Evolutionary conservation across 2,329 filamentous ascomycete genomes (phyloP), one percentile per base, ranked within the genome.

Genomic region (Mycosphaerelloides madeirae): DNA sequence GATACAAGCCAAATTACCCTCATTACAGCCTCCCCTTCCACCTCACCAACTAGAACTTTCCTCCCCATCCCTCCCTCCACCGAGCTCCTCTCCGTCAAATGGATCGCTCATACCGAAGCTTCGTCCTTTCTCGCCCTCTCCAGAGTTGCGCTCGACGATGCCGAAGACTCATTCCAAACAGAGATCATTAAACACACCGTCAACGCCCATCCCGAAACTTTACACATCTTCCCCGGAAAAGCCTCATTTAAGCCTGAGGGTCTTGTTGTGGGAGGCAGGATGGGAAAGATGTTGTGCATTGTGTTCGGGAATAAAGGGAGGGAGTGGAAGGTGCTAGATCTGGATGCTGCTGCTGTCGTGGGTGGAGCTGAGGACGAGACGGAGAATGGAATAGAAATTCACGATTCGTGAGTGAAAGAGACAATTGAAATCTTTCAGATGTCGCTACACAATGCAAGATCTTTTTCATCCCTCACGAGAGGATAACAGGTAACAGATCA

Each of bases 21-120:
- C 38, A 2, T 41, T 20, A 18, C 19, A n/a, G 13, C 16, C 16
- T 33, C n/a, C 19, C 19, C 39, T 4, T 29, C 14, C n/a, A 3
- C 12, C 16, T 22, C 14, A 18, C 16, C 12, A 18, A 32, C 20
- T n/a, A 14, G 11, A 6, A 38, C 34, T 12, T 12, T 28, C 15
- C 7, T 68, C 68, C 0, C 68, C 72, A 36, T 74, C 70, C 48
- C 67, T 68, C 29, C 63, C 15, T 8, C 9, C 60, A 2, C 88
- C 56, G 66, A 77, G 42, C 87, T 50, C 78, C 84, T 64, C 78
- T 83, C 6, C 78, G 88, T 66, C 75, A 50, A 77, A 59, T 52
- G 70, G 68, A 55, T 77, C 55, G 59, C 77, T 61, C 46, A 65
- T 5, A 32, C n/a, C 14, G 31, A 33, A n/a, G 20, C 36, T 15